These are phyloP conservation scores for Macrolepiota albuminosa DNA, from an alignment of 768 basidiomycete genomes.

Conservation along the genomic window DNA sequence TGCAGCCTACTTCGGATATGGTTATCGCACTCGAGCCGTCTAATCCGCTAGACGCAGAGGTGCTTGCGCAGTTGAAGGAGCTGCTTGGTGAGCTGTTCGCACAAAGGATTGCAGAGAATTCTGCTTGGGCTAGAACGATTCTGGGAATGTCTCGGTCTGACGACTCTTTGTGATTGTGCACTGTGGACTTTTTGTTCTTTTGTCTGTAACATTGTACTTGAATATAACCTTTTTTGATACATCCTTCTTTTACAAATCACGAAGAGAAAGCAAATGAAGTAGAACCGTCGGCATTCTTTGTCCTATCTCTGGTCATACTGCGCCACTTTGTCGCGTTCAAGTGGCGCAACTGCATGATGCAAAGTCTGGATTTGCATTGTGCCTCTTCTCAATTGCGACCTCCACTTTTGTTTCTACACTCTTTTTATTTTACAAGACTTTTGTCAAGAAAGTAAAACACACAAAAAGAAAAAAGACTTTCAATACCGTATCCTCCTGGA, in stretches of 20 bases:
- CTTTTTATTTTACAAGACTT: too few relatives aligned
- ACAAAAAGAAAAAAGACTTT: not conserved
- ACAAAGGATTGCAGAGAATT: constrained; percentile 49
- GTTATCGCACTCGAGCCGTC: constrained; percentile 50
- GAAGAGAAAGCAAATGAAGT: too few relatives aligned
- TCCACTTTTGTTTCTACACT: too few relatives aligned
- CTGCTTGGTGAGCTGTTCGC: constrained; percentile 63
- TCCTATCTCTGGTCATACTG: too few relatives aligned
- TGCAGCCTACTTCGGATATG: constrained; percentile 55
- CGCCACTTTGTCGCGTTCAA: too few relatives aligned
- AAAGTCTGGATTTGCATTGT: too few relatives aligned
- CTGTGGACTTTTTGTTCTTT: not conserved
- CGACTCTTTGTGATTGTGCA: not conserved
- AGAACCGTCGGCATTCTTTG: too few relatives aligned
- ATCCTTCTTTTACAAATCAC: too few relatives aligned
- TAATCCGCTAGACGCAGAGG: constrained; percentile 42
- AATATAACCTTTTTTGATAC: too few relatives aligned
- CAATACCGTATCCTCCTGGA: constrained; percentile 27
- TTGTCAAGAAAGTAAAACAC: too few relatives aligned
- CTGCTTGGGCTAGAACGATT: constrained; percentile 60
- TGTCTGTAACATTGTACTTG: not conserved
- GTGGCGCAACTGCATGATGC: too few relatives aligned
- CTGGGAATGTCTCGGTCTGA: constrained; percentile 28
- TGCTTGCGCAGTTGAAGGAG: constrained; percentile 44
- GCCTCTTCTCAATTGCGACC: too few relatives aligned